Percentiles rank a stretch among this genome's conserved stretches.
These are phyloP conservation scores for Coniosporium tulheliwenetii DNA, from an alignment of 2,329 filamentous ascomycete genomes.

Conservation along the genomic window DNA sequence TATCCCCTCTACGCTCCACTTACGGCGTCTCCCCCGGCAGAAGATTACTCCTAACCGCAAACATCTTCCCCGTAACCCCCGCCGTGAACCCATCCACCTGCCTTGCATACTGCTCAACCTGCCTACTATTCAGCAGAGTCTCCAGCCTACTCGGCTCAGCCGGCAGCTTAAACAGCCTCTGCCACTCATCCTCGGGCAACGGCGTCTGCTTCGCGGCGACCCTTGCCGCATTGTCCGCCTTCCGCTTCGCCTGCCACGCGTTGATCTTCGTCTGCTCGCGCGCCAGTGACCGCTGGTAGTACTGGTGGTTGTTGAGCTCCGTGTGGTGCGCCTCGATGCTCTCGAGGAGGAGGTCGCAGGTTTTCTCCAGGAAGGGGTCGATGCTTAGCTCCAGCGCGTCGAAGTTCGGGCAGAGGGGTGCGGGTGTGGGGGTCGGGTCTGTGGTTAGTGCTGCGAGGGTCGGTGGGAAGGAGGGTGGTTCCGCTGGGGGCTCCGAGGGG, in stretches of 20 bases:
- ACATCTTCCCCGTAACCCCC: conserved; percentile 90
- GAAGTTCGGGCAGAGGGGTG: conserved; percentile 70
- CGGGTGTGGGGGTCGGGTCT: conserved; percentile 39
- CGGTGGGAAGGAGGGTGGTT: conserved; percentile 58
- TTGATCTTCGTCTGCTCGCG: conserved; percentile 95
- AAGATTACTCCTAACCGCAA: conserved; percentile 66
- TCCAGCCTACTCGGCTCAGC: conserved; percentile 86
- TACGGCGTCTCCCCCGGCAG: conserved; percentile 34
- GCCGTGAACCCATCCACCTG: conserved; percentile 95
- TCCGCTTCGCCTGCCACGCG: conserved; percentile 92
- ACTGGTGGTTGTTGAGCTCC: conserved; percentile 97
- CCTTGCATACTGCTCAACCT: conserved; percentile 95
- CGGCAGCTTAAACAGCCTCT: conserved; percentile 93
- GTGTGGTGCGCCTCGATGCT: conserved; percentile 97
- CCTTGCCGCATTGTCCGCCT: conserved; percentile 82
- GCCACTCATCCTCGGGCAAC: conserved; percentile 95
- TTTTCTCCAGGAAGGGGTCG: conserved; percentile 97
- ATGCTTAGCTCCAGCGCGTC: conserved; percentile 84
- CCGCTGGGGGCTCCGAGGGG: conserved; percentile 47
- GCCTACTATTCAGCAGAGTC: conserved; percentile 84
- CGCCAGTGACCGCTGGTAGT: conserved; percentile 84
- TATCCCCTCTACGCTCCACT: not conserved
- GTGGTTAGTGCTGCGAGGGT: conserved; percentile 65
- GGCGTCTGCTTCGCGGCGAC: conserved; percentile 73
- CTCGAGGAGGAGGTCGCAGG: conserved; percentile 87